Percentiles rank a stretch among this genome's conserved stretches.
phyloP scores from a whole-genome alignment of 2,329 filamentous ascomycete genomes.

The Metarhizium sp. region DNA sequence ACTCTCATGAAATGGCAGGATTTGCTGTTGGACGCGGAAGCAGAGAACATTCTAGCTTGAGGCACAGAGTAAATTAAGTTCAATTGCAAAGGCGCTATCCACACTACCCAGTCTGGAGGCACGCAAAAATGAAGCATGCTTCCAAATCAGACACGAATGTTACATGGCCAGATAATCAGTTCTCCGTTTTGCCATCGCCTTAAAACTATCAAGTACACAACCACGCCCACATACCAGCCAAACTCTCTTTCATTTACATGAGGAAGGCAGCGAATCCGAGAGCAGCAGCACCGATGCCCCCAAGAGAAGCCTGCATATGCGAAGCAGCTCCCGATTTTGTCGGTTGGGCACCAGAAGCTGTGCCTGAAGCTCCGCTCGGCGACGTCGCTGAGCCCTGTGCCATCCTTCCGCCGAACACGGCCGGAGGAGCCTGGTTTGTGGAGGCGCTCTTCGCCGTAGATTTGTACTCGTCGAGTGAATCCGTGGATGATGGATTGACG shows the following conservation, averaged over 20 bases:
- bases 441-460: constrained; percentile 4
- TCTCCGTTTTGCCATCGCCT: background rate
- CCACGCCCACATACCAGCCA: background rate
- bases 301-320: background rate
- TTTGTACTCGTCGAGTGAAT: constrained; percentile 12
- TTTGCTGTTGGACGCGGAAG: too few relatives aligned
- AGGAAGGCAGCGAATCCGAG: constrained; percentile 4
- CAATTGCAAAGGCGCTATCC: too few relatives aligned
- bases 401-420: constrained; percentile 9
- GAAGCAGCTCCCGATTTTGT: constrained; percentile 1
- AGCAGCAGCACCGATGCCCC: background rate
- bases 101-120: background rate
- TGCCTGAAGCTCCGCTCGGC: background rate
- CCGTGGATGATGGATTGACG: constrained; percentile 15
- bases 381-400: background rate
- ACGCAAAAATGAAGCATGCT: background rate
- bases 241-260: background rate
- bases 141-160: too few relatives aligned
- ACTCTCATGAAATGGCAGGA: too few relatives aligned
- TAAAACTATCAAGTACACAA: background rate
- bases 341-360: background rate
- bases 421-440: constrained; percentile 7
- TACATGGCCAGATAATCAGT: background rate
- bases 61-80: too few relatives aligned
- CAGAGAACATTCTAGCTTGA: too few relatives aligned